Evolutionary conservation across 2,329 filamentous ascomycete species (phyloP).

Genomic region (Fonsecaea pedrosoi): DNA sequence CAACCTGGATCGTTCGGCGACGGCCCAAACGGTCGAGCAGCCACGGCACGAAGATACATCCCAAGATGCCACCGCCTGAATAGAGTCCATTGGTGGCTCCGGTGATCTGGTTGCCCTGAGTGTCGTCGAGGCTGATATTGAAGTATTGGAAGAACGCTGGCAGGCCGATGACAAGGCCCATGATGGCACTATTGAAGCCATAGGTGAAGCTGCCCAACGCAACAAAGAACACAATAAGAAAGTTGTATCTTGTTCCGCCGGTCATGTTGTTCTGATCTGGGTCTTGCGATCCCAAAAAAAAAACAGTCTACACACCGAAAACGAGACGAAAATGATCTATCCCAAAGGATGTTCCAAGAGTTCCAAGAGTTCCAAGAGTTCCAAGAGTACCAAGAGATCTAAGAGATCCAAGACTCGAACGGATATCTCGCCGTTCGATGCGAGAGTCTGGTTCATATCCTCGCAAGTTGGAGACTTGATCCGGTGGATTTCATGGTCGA

Average conservation of each 20-base stretch:
- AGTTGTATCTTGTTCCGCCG: slow-evolving; percentile 14
- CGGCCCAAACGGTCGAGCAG: slow-evolving; percentile 18
- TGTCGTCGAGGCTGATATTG: slow-evolving; percentile 39
- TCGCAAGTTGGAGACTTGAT: neutral
- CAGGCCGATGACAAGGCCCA: slow-evolving; percentile 25
- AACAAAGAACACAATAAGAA: slow-evolving; percentile 27
- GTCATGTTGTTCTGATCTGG: neutral
- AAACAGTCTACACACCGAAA: neutral
- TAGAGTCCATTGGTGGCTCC: slow-evolving; percentile 25
- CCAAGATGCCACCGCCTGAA: slow-evolving; percentile 22
- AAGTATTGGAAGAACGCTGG: slow-evolving; percentile 48
- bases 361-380: neutral
- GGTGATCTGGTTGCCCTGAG: slow-evolving; percentile 19
- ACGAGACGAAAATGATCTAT: neutral
- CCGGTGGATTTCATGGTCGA: neutral
- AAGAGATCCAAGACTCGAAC: slow-evolving; percentile 2
- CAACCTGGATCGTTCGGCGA: slow-evolving; percentile 18
- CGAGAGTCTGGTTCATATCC: slow-evolving; percentile 5
- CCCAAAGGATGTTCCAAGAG: neutral
- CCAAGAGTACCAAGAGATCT: neutral
- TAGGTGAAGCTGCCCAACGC: slow-evolving; percentile 28
- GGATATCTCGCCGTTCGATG: slow-evolving; percentile 11
- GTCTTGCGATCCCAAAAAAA: neutral
- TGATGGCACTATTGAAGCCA: slow-evolving; percentile 31
- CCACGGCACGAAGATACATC: slow-evolving; percentile 24